Base-by-base conservation (phyloP, 306 rosid species). In the Notholithocarpus densiflorus region DNA sequence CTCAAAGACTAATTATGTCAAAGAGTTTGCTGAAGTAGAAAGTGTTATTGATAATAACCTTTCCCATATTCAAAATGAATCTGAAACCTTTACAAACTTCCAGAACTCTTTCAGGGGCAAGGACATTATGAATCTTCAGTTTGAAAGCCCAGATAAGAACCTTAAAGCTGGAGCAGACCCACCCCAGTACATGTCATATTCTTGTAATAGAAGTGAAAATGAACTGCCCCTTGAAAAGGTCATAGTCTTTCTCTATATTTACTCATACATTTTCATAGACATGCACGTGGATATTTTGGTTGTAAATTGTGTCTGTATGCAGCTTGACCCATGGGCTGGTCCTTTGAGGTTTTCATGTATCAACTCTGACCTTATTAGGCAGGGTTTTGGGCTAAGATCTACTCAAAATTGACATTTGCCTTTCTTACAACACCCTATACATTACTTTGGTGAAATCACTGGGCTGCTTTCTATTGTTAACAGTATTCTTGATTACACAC, bases 121-220 rank as follows among this genome's bases (percentile, higher is more conserved):
- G 60, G 79, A 70, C 81, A 78, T 77, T 43, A 60, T 55, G 69
- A 82, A 71, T 77, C 45, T 65, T 78, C 77, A 56, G 45, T 56
- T 78, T 51, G 77, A 60, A 80, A 74, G 84, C 75, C 56, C 79
- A 23, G 83, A 81, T 77, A 78, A 84, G 81, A 59, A 51, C 12
- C 37, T 71, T 61, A 78, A 71, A 60, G 78, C 72, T 73, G 79
- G 68, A 27, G 59, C 73, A 14, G 79, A 70, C 18, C 76, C 75
- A 68, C 76, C 29, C 32, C 78, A 72, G 52, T 59, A 62, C 26
- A 71, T 68, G 37, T 53, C 74, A 56, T n/a, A 26, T 74, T 43
- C 61, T 52, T 31, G 26, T 68, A 68, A 72, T 77, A 72, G 69
- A 80, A 77, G 82, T 31, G 51, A 27, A n/a, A 29, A 65, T 20